Conservation (phyloP, 345 rosid species). For the Gossypium australe region DNA sequence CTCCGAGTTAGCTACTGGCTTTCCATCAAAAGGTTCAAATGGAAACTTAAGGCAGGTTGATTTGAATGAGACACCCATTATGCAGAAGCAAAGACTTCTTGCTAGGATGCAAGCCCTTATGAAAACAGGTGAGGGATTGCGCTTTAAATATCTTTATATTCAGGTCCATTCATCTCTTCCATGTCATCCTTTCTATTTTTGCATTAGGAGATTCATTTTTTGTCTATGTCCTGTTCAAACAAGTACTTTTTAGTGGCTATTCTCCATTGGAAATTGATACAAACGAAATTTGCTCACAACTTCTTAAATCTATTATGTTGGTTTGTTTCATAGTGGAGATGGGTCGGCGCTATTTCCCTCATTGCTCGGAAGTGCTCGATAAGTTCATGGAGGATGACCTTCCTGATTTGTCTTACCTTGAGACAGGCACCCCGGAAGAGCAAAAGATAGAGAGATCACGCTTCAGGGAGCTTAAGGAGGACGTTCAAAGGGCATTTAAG, state of each 20-base stretch:
- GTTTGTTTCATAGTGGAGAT: constrained; percentile 58
- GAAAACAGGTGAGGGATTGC: constrained; percentile 63
- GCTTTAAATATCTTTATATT: neutral
- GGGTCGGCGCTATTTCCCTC: constrained; percentile 79
- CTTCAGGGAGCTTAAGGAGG: constrained; percentile 74
- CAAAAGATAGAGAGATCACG: constrained; percentile 59
- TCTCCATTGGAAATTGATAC: neutral
- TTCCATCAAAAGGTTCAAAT: constrained; percentile 46
- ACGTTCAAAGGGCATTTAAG: constrained; percentile 71
- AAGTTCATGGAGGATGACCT: constrained; percentile 97
- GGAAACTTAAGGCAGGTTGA: constrained; percentile 77
- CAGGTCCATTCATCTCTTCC: neutral
- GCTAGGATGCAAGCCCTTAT: constrained; percentile 78
- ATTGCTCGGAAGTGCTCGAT: constrained; percentile 80
- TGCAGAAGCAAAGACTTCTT: constrained; percentile 59
- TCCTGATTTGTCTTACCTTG: constrained; percentile 68
- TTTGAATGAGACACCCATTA: constrained; percentile 77
- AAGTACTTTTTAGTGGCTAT: neutral
- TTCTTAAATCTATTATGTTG: neutral
- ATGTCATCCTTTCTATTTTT: neutral
- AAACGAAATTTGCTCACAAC: neutral
- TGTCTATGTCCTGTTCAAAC: neutral
- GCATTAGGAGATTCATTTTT: neutral
- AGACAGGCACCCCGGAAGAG: constrained; percentile 59
- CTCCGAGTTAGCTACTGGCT: constrained; percentile 49